These are phyloP conservation scores for Scytalidium lignicola DNA, from an alignment of 2,329 filamentous ascomycete species.

Conservation along the genomic window DNA sequence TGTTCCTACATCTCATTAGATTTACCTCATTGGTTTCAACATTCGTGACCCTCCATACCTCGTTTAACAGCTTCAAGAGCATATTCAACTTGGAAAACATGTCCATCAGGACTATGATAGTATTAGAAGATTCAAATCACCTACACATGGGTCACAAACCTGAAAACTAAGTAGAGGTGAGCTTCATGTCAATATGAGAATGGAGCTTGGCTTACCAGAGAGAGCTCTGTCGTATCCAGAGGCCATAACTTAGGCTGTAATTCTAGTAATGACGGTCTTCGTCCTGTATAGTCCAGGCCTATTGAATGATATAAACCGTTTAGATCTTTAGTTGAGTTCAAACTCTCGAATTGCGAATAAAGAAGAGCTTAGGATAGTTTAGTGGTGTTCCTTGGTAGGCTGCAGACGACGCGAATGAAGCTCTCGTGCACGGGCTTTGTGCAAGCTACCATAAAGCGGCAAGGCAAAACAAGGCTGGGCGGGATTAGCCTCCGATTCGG, in stretches of 20 bases:
- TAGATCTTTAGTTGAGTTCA: no score
- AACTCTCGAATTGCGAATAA: background rate
- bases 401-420: background rate
- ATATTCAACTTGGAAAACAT: conserved; percentile 99
- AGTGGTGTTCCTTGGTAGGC: conserved; percentile 2
- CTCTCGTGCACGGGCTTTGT: background rate
- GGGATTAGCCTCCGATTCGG: background rate
- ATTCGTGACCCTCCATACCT: conserved; percentile 51
- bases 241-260: conserved; percentile 55
- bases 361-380: conserved; percentile 1
- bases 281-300: no score
- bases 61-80: conserved; percentile 97
- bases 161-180: conserved; percentile 64
- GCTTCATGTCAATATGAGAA: conserved; percentile 38
- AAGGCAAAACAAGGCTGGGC: background rate
- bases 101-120: conserved; percentile 81
- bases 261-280: conserved; percentile 1
- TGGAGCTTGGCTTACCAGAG: conserved; percentile 67
- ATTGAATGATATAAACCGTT: no score
- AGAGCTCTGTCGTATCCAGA: conserved; percentile 99
- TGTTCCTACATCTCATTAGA: conserved; percentile 58
- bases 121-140: conserved; percentile 37
- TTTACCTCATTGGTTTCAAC: conserved; percentile 6
- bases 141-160: conserved; percentile 43
- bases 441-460: background rate